Base-by-base conservation (phyloP, 1,284 basidiomycete species). In the Ceratobasidium sp. region DNA sequence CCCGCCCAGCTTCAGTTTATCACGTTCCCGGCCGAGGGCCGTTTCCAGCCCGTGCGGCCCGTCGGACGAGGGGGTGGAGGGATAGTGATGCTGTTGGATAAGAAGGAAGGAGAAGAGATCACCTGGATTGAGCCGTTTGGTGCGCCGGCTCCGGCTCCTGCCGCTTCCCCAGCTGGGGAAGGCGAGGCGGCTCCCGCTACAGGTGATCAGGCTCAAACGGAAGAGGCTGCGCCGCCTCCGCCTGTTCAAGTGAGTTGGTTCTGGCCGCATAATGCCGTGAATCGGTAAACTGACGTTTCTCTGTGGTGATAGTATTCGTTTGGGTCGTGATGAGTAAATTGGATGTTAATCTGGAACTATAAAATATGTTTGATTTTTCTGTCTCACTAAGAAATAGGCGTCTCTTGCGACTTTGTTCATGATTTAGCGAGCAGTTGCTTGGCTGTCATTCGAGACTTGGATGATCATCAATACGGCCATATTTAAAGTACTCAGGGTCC, bases 41-140 rank as follows among this genome's bases (percentile, higher is more conserved):
- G 96, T 71, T 99, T 95, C 84, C 91, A 93, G 78, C 97, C 97
- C n/a, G 93, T 99, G 15, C 90, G 97, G 63, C 89, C 94, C 0
- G 90, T 97, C 45, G 91, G 91, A 26, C 82, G 79, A 11, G 80
- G 80, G 11, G 84, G 84, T 37, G 86, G 86, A n/a, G 86, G 85
- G 47, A 84, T 88, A 56, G 79, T 88, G 17, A 81, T 87, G 51
- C 81, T 87, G 13, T 76, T 83, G 31, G 86, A 87, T 77, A 80
- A 79, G 6, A 81, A 80, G 69, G 81, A 83, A 33, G 82, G 79
- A 10, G 80, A 82, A 56, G 79, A 79, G 51, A 82, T 83, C 60
- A 82, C 85, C 76, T 86, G 83, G 76, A 83, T 87, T 75, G 83
- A 83, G 80, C 82, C 80, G 63, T 81, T 80, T 71, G 79, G 80